Conservation (phyloP, 129 eudicot genomes). For the Pittosporum tobira region DNA sequence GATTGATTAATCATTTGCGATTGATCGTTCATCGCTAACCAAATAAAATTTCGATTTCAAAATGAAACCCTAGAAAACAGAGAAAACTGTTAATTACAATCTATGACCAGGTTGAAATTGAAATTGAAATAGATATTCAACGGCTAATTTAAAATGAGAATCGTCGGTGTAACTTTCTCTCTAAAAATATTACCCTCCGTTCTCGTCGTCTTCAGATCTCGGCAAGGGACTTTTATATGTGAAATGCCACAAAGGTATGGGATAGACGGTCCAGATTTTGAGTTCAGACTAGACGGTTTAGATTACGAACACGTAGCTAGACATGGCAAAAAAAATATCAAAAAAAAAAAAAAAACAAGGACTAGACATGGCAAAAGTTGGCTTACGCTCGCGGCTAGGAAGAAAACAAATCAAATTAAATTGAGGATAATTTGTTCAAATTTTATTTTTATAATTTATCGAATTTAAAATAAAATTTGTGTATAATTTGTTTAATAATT, state of each 20-base stretch:
- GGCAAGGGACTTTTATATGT: background rate
- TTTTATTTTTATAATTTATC: too few relatives aligned
- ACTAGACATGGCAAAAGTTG: too few relatives aligned
- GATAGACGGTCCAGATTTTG: background rate
- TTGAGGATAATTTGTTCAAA: too few relatives aligned
- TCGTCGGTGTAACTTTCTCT: background rate
- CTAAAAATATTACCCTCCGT: too few relatives aligned
- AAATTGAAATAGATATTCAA: background rate
- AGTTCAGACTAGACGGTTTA: background rate
- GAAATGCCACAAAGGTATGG: background rate
- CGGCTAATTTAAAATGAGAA: background rate
- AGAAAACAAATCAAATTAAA: too few relatives aligned
- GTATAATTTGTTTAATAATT: too few relatives aligned
- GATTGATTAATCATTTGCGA: conserved; percentile 10
- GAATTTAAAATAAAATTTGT: too few relatives aligned
- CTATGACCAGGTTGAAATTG: background rate
- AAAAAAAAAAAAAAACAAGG: too few relatives aligned
- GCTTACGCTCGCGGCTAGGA: too few relatives aligned
- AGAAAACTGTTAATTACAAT: background rate
- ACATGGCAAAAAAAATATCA: too few relatives aligned
- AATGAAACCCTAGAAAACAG: background rate
- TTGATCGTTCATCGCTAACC: background rate
- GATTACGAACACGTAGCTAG: too few relatives aligned
- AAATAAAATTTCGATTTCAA: background rate
- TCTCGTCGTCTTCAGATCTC: background rate